A percentile compares a stretch with the other conserved stretches of the same genome.
Conservation (phyloP, 208 protist species). For the Wallacemonas sp. region DNA sequence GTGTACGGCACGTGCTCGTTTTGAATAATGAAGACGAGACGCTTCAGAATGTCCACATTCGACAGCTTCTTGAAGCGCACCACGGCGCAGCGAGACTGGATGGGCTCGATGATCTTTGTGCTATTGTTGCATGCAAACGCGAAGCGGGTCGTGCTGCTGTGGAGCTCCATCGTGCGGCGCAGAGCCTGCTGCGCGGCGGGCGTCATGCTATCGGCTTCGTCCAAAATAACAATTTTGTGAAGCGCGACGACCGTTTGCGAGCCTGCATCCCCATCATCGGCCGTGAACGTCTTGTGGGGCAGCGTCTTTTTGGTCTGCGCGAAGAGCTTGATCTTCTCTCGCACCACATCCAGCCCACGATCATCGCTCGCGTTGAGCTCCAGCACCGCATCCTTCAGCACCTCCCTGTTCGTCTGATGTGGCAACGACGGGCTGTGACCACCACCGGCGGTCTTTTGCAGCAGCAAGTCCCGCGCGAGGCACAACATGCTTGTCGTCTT, state of each 20-base stretch:
- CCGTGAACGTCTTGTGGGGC: constrained; percentile 53
- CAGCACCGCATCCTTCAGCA: constrained; percentile 95
- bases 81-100: constrained; percentile 96
- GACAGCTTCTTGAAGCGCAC: constrained; percentile 85
- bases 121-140: constrained; percentile 99
- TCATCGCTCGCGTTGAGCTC: constrained; percentile 99
- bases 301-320: constrained; percentile 94
- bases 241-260: constrained; percentile 36
- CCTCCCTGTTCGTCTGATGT: constrained; percentile 19
- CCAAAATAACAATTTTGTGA: constrained; percentile 99
- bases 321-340: constrained; percentile 99
- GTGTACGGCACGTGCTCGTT: constrained; percentile 92
- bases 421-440: constrained; percentile 16
- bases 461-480: constrained; percentile 94
- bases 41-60: constrained; percentile 92
- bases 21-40: constrained; percentile 91
- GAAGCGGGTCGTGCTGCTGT: constrained; percentile 97
- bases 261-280: constrained; percentile 18
- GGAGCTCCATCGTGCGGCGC: constrained; percentile 98
- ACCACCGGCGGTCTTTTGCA: constrained; percentile 22
- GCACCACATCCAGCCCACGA: constrained; percentile 97
- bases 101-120: constrained; percentile 99
- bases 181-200: constrained; percentile 98
- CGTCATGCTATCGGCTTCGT: constrained; percentile 99
- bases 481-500: constrained; percentile 99